Base-by-base conservation (phyloP, 441 rosid species). In the Gossypium trilobum region DNA sequence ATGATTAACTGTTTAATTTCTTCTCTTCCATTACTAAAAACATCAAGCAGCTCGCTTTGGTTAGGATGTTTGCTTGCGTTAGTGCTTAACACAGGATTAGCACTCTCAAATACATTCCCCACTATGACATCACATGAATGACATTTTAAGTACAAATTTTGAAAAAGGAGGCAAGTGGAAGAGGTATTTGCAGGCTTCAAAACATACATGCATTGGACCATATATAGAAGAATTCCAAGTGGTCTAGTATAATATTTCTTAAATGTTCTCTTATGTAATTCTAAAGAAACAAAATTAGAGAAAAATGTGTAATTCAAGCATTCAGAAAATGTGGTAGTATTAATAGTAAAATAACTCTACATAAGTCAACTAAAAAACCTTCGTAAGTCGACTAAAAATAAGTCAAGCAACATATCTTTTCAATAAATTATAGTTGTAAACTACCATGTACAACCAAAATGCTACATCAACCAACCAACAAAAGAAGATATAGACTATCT, bases 401-500 rank as follows among this genome's bases (percentile, higher is more conserved):
- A 29, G 57, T 48, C 22, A 1, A 68, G 55, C 25, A 23, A 27
- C 56, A 50, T 48, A 14, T 3, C 54, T 51, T 27, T 68, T 23
- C 39, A 66, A 68, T n/a, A 51, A 51, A 1, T 50, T 50, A 14
- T 16, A 16, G 25, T 14, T 68, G 44, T 68, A 68, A 25, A 5
- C 10, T n/a, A 66, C 56, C 36, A 25, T 8, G 39, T 13, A 16
- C 59, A 44, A 68, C 46, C 59, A 68, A 68, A 29, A 51, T 27
- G 71, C 71, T 68, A 68, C 9, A 68, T 27, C 46, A 68, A 51
- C 72, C 7, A 66, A 50, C 58, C 55, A 65, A 65, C 36, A 23
- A 66, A 66, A 46, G 56, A 65, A 65, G 20, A 23, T 48, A 25
- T 66, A 22, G 70, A 23, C 39, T n/a, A 22, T 22, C 13, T 46